Percentiles rank a stretch among this genome's conserved stretches.
Evolutionary conservation across 495 filamentous ascomycete species (phyloP).

Genomic region (Coniosporium apollinis): DNA sequence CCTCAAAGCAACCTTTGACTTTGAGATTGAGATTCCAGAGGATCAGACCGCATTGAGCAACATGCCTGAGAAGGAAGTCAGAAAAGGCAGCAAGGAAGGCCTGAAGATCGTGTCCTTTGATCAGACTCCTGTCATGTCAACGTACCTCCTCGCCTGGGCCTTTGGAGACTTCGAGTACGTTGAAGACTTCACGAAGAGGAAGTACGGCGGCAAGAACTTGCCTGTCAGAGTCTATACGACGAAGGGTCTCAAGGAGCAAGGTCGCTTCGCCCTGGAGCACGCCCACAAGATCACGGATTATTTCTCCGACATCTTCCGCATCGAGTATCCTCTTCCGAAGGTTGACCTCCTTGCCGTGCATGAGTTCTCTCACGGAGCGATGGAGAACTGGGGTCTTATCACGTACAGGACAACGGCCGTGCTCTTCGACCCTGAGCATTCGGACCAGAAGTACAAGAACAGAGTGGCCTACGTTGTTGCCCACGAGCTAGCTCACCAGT

Average conservation of each 20-base stretch:
- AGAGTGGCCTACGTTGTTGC: constrained; percentile 88
- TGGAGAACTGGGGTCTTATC: constrained; percentile 84
- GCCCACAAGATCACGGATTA: constrained; percentile 82
- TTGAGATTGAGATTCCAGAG: constrained; percentile 76
- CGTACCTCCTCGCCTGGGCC: constrained; percentile 87
- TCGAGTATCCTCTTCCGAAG: constrained; percentile 93
- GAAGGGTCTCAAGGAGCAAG: constrained; percentile 74
- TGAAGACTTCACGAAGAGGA: constrained; percentile 70
- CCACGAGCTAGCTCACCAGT: constrained; percentile 92
- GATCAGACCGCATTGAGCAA: constrained; percentile 81
- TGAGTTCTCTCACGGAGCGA: constrained; percentile 70
- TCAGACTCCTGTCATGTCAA: constrained; percentile 82
- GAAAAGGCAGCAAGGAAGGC: constrained; percentile 38
- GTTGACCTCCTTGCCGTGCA: constrained; percentile 89
- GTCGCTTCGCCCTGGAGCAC: constrained; percentile 67
- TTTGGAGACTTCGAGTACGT: constrained; percentile 94
- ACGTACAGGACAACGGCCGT: constrained; percentile 89
- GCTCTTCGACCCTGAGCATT: constrained; percentile 79
- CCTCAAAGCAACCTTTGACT: constrained; percentile 87
- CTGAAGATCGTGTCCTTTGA: constrained; percentile 74
- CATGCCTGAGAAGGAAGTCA: constrained; percentile 65
- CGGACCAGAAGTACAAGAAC: constrained; percentile 74
- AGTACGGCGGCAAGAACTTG: constrained; percentile 74
- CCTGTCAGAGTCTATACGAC: constrained; percentile 96
- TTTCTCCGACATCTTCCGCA: constrained; percentile 85